Conservation (phyloP, 1,284 basidiomycete species). For the Termitomyces sp. region DNA sequence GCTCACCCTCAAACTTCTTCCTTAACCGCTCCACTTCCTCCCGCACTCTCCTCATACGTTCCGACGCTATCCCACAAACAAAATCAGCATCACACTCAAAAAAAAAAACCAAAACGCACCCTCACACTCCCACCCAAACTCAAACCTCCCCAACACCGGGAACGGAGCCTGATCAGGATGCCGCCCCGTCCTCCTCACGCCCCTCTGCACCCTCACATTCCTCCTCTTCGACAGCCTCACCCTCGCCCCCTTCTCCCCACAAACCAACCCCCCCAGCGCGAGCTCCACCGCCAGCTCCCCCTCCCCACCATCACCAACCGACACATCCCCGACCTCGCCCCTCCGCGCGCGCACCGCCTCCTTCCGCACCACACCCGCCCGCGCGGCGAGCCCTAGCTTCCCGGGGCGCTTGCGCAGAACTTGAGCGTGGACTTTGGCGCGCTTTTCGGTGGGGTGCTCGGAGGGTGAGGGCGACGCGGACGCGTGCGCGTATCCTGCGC, state of each 20-base stretch:
- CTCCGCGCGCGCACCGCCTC: slow-evolving; percentile 64
- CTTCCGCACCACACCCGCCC: slow-evolving; percentile 69
- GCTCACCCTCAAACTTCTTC: slow-evolving; percentile 64
- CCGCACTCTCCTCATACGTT: slow-evolving; percentile 60
- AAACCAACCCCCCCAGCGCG: slow-evolving; percentile 37
- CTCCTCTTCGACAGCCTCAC: slow-evolving; percentile 33
- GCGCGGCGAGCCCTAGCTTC: slow-evolving; percentile 53
- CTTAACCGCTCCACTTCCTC: slow-evolving; percentile 62
- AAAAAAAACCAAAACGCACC: slow-evolving; percentile 52
- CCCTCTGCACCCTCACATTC: slow-evolving; percentile 38
- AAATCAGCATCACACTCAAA: too few species aligned
- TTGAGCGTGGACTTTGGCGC: slow-evolving; percentile 9
- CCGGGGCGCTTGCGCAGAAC: slow-evolving; percentile 7
- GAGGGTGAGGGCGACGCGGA: too few species aligned
- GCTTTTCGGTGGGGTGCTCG: not conserved
- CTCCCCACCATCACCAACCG: slow-evolving; percentile 21
- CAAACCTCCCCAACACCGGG: slow-evolving; percentile 44
- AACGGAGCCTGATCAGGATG: slow-evolving; percentile 39
- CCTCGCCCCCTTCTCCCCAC: not conserved
- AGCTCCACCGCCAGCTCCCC: slow-evolving; percentile 60
- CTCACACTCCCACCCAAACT: slow-evolving; percentile 53
- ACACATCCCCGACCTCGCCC: slow-evolving; percentile 41
- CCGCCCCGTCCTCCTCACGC: slow-evolving; percentile 29
- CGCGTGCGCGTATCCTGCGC: too few species aligned
- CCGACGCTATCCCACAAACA: slow-evolving; percentile 45